Evolutionary conservation across 805 yeast genomes (phyloP), one percentile per base, ranked within the genome.

Genomic region (Candida insectorum): DNA sequence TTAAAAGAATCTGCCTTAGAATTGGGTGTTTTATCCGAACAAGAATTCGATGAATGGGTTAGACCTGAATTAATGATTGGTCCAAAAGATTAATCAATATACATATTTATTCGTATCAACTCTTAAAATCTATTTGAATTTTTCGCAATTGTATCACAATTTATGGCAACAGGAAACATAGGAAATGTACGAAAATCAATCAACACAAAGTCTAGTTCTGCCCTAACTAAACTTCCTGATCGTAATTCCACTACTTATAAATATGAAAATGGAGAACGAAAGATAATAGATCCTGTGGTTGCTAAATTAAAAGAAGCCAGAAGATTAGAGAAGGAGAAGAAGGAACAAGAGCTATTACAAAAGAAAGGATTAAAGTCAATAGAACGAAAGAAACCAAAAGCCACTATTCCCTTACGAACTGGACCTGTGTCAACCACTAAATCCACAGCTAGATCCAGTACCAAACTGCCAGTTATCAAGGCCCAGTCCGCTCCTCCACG

Each of bases 61-160:
- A 80, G 85, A 62, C 98, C 98, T 47, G 97, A 93, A 73, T 77
- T 85, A 58, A 93, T 93, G 98, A 81, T 93, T 68, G 96, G 97
- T 43, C 97, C 98, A 56, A 82, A 83, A 56, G 68, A 65, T 45
- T 63, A 56, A 18, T 16, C 12, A 16, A 26, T 24, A 20, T 38
- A 38, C 10, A 16, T 35, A 24, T 19, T 4, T 30, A n/a, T 15
- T 21, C 11, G 17, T 24, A 26, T 14, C 10, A 15, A 21, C 21
- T 9, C n/a, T n/a, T n/a, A n/a, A n/a, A n/a, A n/a, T n/a, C n/a
- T n/a, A n/a, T n/a, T n/a, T n/a, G n/a, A n/a, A n/a, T n/a, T n/a
- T n/a, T n/a, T n/a, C n/a, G n/a, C n/a, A n/a, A n/a, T n/a, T n/a
- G n/a, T n/a, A n/a, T n/a, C n/a, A n/a, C n/a, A n/a, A n/a, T n/a